Evolutionary conservation across 2,329 filamentous ascomycete species (phyloP).

Genomic region (Rasamsonia emersonii): DNA sequence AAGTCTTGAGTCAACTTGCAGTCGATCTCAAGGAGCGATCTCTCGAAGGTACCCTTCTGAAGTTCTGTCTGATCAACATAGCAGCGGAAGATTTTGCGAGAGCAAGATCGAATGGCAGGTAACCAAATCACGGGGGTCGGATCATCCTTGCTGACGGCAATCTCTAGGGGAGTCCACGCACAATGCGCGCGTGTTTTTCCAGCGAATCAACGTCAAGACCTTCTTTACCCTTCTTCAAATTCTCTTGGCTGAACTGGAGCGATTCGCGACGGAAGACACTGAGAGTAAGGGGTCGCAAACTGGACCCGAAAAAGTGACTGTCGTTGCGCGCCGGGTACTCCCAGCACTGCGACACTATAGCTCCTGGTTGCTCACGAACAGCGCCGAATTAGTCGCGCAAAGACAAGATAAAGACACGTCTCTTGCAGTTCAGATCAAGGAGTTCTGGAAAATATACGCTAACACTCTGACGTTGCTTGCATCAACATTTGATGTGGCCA

Average conservation of each 20-base stretch:
- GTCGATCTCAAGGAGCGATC: conserved; percentile 62
- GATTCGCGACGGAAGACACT: conserved; percentile 42
- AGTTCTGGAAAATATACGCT: conserved; percentile 60
- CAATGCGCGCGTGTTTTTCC: conserved; percentile 48
- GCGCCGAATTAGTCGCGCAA: conserved; percentile 46
- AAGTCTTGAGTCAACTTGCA: conserved; percentile 70
- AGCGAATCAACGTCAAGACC: conserved; percentile 70
- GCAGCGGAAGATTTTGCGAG: conserved; percentile 68
- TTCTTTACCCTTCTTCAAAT: conserved; percentile 64
- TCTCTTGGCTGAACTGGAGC: conserved; percentile 60
- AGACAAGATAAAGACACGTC: conserved; percentile 41
- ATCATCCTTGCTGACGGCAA: conserved; percentile 13
- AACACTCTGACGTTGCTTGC: conserved; percentile 51
- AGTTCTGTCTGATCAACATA: conserved; percentile 78
- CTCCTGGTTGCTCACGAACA: conserved; percentile 55
- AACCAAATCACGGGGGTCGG: conserved; percentile 6
- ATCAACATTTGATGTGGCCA: conserved; percentile 49
- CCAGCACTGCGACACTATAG: conserved; percentile 60
- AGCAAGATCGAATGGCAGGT: conserved; percentile 50
- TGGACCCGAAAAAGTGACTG: conserved; percentile 45
- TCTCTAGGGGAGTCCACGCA: conserved; percentile 41
- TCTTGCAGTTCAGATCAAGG: conserved; percentile 49
- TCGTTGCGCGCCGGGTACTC: conserved; percentile 52
- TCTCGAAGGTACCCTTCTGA: conserved; percentile 59
- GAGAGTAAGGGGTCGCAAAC: conserved; percentile 31